Percentiles rank a stretch among this genome's conserved stretches.
Evolutionary conservation across 2,329 filamentous ascomycete genomes (phyloP).

Genomic region (Aureobasidium mangrovei): DNA sequence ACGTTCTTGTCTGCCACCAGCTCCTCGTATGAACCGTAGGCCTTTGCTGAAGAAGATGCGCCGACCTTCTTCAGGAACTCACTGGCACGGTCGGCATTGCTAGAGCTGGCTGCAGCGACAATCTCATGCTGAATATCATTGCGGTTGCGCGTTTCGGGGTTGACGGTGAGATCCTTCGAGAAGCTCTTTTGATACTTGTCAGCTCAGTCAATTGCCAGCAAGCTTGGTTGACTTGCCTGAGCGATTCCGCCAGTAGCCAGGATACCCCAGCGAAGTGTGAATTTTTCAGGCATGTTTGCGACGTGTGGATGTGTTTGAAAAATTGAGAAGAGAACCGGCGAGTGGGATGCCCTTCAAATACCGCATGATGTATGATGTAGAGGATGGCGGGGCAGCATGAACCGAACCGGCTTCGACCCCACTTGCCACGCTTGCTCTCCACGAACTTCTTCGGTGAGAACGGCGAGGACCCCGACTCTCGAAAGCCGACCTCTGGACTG

Average conservation of each 20-base stretch:
- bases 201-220: neutral
- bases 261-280: slow-evolving; percentile 32
- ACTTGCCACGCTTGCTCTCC: neutral
- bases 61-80: slow-evolving; percentile 64
- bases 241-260: slow-evolving; percentile 43
- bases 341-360: neutral
- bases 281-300: slow-evolving; percentile 15
- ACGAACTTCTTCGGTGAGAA: slow-evolving; percentile 1
- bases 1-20: slow-evolving; percentile 70
- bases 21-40: slow-evolving; percentile 75
- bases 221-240: slow-evolving; percentile 15
- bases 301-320: neutral
- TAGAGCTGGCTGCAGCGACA: slow-evolving; percentile 71
- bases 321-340: neutral
- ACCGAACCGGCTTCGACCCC: neutral
- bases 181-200: slow-evolving; percentile 33
- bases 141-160: slow-evolving; percentile 61
- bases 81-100: slow-evolving; percentile 58
- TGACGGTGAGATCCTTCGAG: slow-evolving; percentile 67
- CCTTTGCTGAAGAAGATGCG: slow-evolving; percentile 57
- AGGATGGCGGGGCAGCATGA: slow-evolving; percentile 5
- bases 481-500: no score
- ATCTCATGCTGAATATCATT: slow-evolving; percentile 68
- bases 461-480: neutral
- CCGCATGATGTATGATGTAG: neutral